phyloP scores from a whole-genome alignment of 2,329 filamentous ascomycete genomes.

The Penicillium sp. region DNA sequence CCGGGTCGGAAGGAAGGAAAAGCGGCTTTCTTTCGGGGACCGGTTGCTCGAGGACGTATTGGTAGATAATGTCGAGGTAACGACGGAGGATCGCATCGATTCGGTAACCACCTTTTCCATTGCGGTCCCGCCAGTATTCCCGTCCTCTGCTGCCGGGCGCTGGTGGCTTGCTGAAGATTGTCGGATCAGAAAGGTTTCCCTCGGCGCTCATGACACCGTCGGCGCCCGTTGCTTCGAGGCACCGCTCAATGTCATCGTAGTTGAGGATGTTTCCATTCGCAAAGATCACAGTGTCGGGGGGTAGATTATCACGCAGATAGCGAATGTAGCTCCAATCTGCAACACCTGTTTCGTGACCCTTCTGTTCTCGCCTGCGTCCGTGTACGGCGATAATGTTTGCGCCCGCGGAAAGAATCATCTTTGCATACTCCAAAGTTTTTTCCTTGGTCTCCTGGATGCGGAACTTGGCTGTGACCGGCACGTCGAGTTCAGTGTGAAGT shows the following conservation, averaged over 20 bases:
- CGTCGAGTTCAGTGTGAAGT: constrained; percentile 72
- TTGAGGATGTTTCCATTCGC: constrained; percentile 94
- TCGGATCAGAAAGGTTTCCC: constrained; percentile 88
- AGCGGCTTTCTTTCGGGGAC: constrained; percentile 67
- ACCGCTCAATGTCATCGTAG: constrained; percentile 72
- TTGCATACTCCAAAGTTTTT: constrained; percentile 83
- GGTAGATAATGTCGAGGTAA: constrained; percentile 88
- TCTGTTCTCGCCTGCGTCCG: constrained; percentile 84
- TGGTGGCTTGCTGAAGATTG: constrained; percentile 74
- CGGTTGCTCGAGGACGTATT: constrained; percentile 68
- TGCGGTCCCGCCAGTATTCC: constrained; percentile 82
- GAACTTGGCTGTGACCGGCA: constrained; percentile 95
- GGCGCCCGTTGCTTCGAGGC: constrained; percentile 78
- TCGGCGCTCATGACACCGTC: constrained; percentile 97
- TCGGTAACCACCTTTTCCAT: constrained; percentile 80
- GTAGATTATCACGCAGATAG: constrained; percentile 79
- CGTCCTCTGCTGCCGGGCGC: constrained; percentile 63
- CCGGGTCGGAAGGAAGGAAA: constrained; percentile 63
- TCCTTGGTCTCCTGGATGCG: constrained; percentile 83
- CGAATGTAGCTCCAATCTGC: constrained; percentile 89
- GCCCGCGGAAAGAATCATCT: constrained; percentile 80
- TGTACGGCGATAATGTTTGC: constrained; percentile 94
- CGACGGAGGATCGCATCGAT: constrained; percentile 84
- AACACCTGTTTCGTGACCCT: constrained; percentile 89
- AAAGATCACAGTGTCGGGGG: constrained; percentile 86